These are phyloP conservation scores for Apiospora aurea DNA, from an alignment of 2,329 filamentous ascomycete genomes.

Conservation along the genomic window DNA sequence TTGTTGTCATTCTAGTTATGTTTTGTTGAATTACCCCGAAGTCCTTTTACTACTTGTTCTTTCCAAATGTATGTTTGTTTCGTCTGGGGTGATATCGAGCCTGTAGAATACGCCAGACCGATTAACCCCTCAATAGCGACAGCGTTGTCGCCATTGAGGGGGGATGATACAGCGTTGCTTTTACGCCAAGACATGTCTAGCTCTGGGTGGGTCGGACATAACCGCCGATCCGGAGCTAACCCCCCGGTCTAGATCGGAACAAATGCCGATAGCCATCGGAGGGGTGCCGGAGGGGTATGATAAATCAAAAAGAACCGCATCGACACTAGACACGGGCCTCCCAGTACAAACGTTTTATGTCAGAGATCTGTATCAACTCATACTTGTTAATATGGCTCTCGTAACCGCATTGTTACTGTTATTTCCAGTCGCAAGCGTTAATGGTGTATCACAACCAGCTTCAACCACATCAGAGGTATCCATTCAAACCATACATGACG, in stretches of 20 bases:
- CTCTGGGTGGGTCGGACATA: background rate
- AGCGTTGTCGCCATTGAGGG: too few relatives aligned
- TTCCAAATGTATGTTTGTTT: too few relatives aligned
- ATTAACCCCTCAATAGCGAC: too few relatives aligned
- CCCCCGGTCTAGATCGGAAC: background rate
- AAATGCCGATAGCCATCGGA: conserved; percentile 7
- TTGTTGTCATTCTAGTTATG: too few relatives aligned
- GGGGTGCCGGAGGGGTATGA: background rate
- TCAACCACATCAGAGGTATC: background rate
- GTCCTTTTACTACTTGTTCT: too few relatives aligned
- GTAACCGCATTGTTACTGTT: background rate
- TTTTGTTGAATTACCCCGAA: too few relatives aligned
- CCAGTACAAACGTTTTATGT: background rate
- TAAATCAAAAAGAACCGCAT: background rate
- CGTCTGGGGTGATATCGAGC: too few relatives aligned
- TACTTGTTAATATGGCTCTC: background rate
- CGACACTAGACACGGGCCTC: background rate
- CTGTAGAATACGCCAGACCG: too few relatives aligned
- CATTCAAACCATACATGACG: too few relatives aligned
- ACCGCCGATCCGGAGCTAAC: background rate
- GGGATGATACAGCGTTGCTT: background rate
- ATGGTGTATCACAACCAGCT: background rate
- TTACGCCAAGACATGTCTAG: background rate
- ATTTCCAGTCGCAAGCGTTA: background rate
- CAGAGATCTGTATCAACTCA: background rate